phyloP scores from a whole-genome alignment of 2,329 filamentous ascomycete species.

The Teratosphaeriaceae sp. region DNA sequence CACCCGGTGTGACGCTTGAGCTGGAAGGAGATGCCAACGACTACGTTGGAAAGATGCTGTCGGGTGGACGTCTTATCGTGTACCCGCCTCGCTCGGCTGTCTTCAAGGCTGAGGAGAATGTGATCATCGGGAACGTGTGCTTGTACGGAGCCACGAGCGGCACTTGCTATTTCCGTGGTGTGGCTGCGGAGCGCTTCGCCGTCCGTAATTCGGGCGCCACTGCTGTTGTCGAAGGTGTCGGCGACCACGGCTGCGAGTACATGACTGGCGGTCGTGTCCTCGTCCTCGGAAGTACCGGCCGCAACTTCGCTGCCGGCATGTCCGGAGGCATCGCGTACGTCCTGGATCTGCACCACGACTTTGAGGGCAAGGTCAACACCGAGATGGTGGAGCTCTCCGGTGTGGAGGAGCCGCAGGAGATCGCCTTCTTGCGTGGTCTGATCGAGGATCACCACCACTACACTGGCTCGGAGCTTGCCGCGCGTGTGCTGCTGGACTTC shows the following conservation, averaged over 20 bases:
- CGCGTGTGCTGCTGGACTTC: conserved; percentile 91
- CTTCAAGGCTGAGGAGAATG: conserved; percentile 94
- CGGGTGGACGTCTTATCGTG: conserved; percentile 84
- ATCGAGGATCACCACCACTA: conserved; percentile 98
- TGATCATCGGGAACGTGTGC: conserved; percentile 89
- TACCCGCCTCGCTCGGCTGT: conserved; percentile 86
- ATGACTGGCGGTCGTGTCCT: conserved; percentile 95
- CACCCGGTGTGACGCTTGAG: conserved; percentile 87
- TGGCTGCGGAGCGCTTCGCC: conserved; percentile 92
- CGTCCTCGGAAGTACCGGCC: conserved; percentile 79
- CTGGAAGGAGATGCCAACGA: conserved; percentile 95
- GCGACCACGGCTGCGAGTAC: conserved; percentile 97
- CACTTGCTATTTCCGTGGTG: conserved; percentile 93
- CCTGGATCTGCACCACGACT: conserved; percentile 82
- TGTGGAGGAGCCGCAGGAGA: conserved; percentile 78
- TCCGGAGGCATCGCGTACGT: conserved; percentile 96
- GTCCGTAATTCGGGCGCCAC: conserved; percentile 94
- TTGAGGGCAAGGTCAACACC: conserved; percentile 87
- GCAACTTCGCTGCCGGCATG: conserved; percentile 98
- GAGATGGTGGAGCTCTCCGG: conserved; percentile 93
- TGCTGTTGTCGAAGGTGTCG: conserved; percentile 92
- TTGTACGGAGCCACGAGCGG: conserved; percentile 89
- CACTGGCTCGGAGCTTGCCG: conserved; percentile 90
- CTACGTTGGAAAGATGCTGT: conserved; percentile 93
- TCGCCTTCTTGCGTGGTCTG: conserved; percentile 81